A percentile compares a stretch with the other conserved stretches of the same genome.
These are phyloP conservation scores for Trametes cingulata DNA, from an alignment of 768 basidiomycete genomes.

Conservation along the genomic window DNA sequence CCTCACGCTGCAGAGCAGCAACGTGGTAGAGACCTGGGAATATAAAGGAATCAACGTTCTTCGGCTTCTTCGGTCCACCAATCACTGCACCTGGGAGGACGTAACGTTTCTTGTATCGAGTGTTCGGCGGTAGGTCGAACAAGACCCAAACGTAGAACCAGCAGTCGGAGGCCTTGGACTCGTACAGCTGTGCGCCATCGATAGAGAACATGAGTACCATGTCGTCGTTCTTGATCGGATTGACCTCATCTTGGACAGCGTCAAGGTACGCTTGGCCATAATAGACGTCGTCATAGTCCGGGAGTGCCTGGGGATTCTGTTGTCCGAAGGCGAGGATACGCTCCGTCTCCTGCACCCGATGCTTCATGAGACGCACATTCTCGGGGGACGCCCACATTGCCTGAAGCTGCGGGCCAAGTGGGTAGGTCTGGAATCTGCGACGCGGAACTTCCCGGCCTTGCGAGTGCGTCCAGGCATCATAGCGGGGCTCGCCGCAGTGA, in stretches of 20 bases:
- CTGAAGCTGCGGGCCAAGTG: slow-evolving; percentile 46
- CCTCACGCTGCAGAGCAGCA: too few species aligned
- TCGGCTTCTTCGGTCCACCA: slow-evolving; percentile 34
- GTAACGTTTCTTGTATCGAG: slow-evolving; percentile 33
- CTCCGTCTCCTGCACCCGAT: not conserved
- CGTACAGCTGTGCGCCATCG: slow-evolving; percentile 33
- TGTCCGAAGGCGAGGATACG: not conserved
- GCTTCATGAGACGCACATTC: not conserved
- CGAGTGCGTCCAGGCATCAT: slow-evolving; percentile 19
- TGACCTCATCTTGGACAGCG: slow-evolving; percentile 15
- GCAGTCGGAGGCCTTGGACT: slow-evolving; percentile 33
- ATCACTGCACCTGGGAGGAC: slow-evolving; percentile 31
- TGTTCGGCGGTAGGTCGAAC: slow-evolving; percentile 23
- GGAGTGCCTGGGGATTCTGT: not conserved
- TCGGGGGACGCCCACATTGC: slow-evolving; percentile 30
- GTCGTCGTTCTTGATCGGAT: slow-evolving; percentile 29
- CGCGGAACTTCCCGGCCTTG: slow-evolving; percentile 24
- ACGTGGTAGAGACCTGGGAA: slow-evolving; percentile 33
- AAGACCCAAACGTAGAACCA: slow-evolving; percentile 37
- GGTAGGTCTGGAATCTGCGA: slow-evolving; percentile 39
- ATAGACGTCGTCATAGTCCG: slow-evolving; percentile 34
- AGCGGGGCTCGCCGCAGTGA: slow-evolving; percentile 34
- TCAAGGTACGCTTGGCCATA: slow-evolving; percentile 32
- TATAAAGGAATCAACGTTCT: slow-evolving; percentile 34
- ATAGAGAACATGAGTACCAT: slow-evolving; percentile 27